Evolutionary conservation across 164 flowering plant genomes (phyloP), one percentile per base, ranked within the genome.

Genomic region (Pachysandra terminalis): DNA sequence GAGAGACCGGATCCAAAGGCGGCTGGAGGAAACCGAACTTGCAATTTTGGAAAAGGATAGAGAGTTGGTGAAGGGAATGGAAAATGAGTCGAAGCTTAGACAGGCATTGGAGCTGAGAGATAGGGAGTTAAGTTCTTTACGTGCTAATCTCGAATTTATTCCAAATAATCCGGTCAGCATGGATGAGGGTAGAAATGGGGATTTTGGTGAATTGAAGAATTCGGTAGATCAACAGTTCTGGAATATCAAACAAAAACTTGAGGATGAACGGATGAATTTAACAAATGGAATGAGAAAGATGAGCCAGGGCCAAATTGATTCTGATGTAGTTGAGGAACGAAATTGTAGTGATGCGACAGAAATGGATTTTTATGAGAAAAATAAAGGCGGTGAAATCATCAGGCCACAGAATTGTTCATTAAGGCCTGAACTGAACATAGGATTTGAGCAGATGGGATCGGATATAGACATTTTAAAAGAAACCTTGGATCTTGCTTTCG

Each of bases 381-480:
- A 63, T 24, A 27, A 23, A 32, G 25, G 53, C 51, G 25, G 19
- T 57, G 61, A 52, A n/a, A 3, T 32, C 45, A 15, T 65, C 45
- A 61, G 66, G 32, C 21, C 56, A 8, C 59, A 35, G 16, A 52
- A 59, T 52, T 66, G 41, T 64, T 73, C 63, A 6, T 9, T 61
- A 26, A 45, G 53, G 66, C 66, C 69, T 9, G 77, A 77, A 51
- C 51, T 66, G n/a, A 79, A 73, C 56, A 65, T 61, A 26, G 77
- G 73, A 71, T 74, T 86, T 68, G 83, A 82, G 66, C 77, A 74
- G 48, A 85, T 90, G 90, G 82, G 88, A 2, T 79, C 78, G 2
- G 96, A 87, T 56, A 85, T 93, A 9, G 88, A 84, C 41, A 71
- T 68, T 45, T 68, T 90, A 56, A 88, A 88, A 67, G 90, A 81